phyloP scores from a whole-genome alignment of 75 land plant species.

The Larix kaempferi region DNA sequence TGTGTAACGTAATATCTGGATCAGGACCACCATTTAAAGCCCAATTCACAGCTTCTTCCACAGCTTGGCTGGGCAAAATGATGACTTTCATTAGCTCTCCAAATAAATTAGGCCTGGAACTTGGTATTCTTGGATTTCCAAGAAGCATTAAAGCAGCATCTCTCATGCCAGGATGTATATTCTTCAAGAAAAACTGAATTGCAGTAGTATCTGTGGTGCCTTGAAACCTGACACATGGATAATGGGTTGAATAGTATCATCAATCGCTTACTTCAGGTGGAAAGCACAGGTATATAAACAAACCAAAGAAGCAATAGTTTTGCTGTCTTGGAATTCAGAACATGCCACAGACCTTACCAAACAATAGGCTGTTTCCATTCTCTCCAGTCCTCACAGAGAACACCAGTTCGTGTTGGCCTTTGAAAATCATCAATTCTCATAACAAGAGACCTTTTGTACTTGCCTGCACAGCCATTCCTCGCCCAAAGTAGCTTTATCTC shows the following conservation, averaged over 20 bases:
- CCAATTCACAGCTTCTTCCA: constrained; percentile 76
- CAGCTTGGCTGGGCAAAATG: constrained; percentile 51
- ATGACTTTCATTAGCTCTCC: constrained; percentile 79
- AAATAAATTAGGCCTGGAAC: constrained; percentile 69
- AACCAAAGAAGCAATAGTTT: not conserved
- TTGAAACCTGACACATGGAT: constrained; percentile 55
- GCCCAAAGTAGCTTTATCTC: constrained; percentile 92
- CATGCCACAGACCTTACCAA: constrained; percentile 47
- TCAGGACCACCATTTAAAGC: constrained; percentile 54
- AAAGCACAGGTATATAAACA: not conserved
- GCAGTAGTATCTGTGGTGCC: constrained; percentile 85
- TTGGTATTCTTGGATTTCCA: constrained; percentile 48
- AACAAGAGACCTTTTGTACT: constrained; percentile 48
- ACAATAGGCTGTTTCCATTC: constrained; percentile 75
- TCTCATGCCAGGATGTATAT: constrained; percentile 65
- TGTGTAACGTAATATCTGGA: constrained; percentile 82
- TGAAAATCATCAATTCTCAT: constrained; percentile 83
- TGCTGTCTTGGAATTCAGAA: constrained; percentile 10
- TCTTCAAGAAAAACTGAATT: constrained; percentile 88
- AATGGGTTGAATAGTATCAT: not conserved
- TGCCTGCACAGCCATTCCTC: constrained; percentile 51
- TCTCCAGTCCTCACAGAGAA: constrained; percentile 88
- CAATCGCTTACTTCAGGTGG: not conserved
- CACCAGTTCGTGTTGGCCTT: constrained; percentile 63
- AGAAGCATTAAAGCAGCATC: constrained; percentile 54